Evolutionary conservation across 1,139 yeast species (phyloP).

Genomic region (Sugiyamaella novakii): DNA sequence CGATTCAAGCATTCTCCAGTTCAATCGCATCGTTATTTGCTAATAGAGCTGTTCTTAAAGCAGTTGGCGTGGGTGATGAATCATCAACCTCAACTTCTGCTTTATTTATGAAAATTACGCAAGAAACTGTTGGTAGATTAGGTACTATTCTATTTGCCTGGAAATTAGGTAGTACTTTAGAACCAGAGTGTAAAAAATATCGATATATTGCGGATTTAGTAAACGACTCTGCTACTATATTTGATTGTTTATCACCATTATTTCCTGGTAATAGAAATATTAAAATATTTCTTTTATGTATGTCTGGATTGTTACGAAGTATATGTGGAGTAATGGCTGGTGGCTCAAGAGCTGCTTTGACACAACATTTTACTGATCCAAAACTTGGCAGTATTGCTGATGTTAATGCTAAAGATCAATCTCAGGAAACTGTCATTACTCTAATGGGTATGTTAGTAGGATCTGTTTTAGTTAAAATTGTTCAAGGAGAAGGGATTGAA

Average conservation of each 20-base stretch:
- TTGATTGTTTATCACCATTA: constrained; percentile 43
- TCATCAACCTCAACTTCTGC: constrained; percentile 45
- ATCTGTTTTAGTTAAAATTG: constrained; percentile 40
- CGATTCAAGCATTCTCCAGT: constrained; percentile 44
- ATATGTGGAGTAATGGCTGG: constrained; percentile 47
- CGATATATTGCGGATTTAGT: constrained; percentile 44
- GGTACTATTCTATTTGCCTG: constrained; percentile 46
- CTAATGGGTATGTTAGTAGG: constrained; percentile 45
- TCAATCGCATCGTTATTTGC: constrained; percentile 45
- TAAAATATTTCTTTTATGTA: constrained; percentile 38
- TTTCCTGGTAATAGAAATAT: constrained; percentile 35
- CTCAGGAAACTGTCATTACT: constrained; percentile 46
- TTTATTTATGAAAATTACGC: constrained; percentile 42
- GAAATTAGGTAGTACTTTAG: constrained; percentile 42
- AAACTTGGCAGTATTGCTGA: constrained; percentile 42
- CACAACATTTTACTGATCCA: constrained; percentile 45
- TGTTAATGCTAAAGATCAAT: constrained; percentile 46
- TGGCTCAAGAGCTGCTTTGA: constrained; percentile 45
- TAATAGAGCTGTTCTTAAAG: constrained; percentile 42
- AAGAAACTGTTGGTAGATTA: constrained; percentile 44
- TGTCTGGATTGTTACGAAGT: constrained; percentile 42
- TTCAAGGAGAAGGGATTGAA: constrained; percentile 37
- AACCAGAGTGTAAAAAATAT: constrained; percentile 45
- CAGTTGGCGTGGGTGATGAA: constrained; percentile 46
- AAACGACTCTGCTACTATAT: constrained; percentile 43